Evolutionary conservation across 2,329 filamentous ascomycete genomes (phyloP).

Genomic region (Myriosclerotinia scirpicola): DNA sequence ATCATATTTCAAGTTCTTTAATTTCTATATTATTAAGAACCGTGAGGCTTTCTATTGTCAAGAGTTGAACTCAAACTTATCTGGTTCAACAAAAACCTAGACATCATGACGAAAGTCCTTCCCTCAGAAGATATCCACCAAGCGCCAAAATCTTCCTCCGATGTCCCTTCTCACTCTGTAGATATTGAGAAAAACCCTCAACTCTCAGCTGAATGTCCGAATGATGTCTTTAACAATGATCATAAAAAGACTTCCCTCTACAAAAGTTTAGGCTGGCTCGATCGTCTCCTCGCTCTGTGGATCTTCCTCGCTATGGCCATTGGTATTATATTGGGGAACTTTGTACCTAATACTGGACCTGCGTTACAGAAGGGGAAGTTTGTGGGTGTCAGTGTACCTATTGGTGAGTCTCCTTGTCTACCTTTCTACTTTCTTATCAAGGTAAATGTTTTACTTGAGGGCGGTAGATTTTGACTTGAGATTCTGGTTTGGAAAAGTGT

Average conservation of each 20-base stretch:
- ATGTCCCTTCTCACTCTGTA: neutral
- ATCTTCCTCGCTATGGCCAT: slow-evolving; percentile 66
- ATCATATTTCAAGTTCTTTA: neutral
- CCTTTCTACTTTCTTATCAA: neutral
- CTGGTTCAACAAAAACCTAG: neutral
- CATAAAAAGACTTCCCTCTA: slow-evolving; percentile 25
- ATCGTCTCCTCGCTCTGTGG: slow-evolving; percentile 55
- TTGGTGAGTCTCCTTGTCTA: slow-evolving; percentile 47
- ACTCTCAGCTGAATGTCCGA: neutral
- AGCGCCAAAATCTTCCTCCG: neutral
- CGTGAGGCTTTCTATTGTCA: neutral
- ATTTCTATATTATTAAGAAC: neutral
- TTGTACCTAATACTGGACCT: slow-evolving; percentile 54
- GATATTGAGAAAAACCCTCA: slow-evolving; percentile 12
- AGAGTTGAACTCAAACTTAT: neutral
- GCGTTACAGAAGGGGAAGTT: slow-evolving; percentile 61
- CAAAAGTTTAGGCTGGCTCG: slow-evolving; percentile 47
- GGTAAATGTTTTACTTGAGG: neutral
- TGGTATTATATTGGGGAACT: slow-evolving; percentile 64
- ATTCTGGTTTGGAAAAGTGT: neutral
- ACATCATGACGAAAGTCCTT: slow-evolving; percentile 14
- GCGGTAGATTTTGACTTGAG: neutral
- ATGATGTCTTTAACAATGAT: neutral
- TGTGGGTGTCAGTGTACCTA: slow-evolving; percentile 62
- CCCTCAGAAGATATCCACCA: neutral